Conservation (phyloP, 345 rosid genomes). For the Aethionema arabicum region DNA sequence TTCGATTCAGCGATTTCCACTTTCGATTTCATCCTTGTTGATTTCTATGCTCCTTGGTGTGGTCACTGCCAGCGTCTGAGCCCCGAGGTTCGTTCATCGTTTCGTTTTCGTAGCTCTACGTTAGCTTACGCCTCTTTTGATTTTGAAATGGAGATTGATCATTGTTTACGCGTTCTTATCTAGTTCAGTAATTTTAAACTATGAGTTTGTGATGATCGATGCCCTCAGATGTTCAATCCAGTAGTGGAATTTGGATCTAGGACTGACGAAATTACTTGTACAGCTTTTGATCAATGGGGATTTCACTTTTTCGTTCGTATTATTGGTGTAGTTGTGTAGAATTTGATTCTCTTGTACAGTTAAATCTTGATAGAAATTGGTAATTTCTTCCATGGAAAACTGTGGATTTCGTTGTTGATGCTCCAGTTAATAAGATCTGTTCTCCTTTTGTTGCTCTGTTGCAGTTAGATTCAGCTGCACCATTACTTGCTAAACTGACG, state of each 20-base stretch:
- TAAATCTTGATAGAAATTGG: too few relatives aligned
- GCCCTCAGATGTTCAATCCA: too few relatives aligned
- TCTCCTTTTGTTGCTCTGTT: slow-evolving; percentile 16
- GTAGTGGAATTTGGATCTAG: too few relatives aligned
- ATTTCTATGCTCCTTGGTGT: slow-evolving; percentile 99
- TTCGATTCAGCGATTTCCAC: slow-evolving; percentile 72
- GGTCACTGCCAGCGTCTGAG: slow-evolving; percentile 94
- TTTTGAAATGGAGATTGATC: too few relatives aligned
- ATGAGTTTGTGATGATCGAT: too few relatives aligned
- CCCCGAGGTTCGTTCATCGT: slow-evolving; percentile 57
- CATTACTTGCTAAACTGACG: slow-evolving; percentile 61
- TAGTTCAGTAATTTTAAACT: too few relatives aligned
- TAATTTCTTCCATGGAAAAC: not conserved
- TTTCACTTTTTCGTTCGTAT: not conserved
- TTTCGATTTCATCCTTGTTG: slow-evolving; percentile 72
- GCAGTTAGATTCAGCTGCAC: slow-evolving; percentile 92
- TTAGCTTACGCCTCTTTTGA: not conserved
- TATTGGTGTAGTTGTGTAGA: not conserved
- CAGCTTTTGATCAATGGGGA: not conserved
- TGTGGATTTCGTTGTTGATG: not conserved
- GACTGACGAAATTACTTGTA: not conserved
- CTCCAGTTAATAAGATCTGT: not conserved
- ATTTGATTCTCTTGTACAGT: not conserved
- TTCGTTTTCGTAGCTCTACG: not conserved
- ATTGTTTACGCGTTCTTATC: too few relatives aligned